phyloP scores from a whole-genome alignment of 2,329 filamentous ascomycete species.

The Trichophyton benhamiae region DNA sequence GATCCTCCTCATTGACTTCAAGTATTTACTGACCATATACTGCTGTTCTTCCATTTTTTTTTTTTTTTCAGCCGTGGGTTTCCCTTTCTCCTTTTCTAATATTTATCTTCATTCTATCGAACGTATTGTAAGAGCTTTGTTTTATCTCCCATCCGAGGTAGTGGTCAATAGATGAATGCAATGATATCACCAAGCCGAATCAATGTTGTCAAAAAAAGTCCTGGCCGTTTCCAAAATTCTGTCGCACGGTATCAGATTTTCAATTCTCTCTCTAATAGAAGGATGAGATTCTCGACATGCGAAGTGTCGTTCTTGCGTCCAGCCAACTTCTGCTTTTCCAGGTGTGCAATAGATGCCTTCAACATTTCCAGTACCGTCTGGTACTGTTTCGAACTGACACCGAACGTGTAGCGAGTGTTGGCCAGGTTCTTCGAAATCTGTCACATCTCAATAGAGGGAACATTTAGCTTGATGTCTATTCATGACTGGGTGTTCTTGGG shows the following conservation, averaged over 20 bases:
- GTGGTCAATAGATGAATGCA: not conserved
- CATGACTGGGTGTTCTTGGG: not conserved
- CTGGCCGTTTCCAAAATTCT: not conserved
- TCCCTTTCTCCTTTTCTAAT: not conserved
- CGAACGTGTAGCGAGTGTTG: conserved; percentile 31
- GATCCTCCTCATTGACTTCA: not conserved
- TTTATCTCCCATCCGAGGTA: not conserved
- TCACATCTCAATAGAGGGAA: not conserved
- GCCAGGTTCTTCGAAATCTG: conserved; percentile 33
- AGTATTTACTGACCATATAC: not conserved
- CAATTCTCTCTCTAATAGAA: conserved; percentile 9
- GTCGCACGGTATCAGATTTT: not conserved
- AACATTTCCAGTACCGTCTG: conserved; percentile 26
- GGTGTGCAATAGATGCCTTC: conserved; percentile 22
- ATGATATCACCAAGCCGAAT: not conserved
- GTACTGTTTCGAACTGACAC: conserved; percentile 27
- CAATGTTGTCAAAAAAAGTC: not conserved
- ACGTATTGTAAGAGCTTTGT: not conserved
- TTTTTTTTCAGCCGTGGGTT: not conserved
- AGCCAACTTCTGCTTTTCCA: conserved; percentile 13
- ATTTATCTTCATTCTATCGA: not conserved
- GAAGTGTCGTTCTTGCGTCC: not conserved
- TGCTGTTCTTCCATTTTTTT: not conserved
- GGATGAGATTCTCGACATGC: conserved; percentile 4
- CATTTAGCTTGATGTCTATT: not conserved